Conservation (phyloP, 1,139 yeast species). For the Neolecta irregularis region DNA sequence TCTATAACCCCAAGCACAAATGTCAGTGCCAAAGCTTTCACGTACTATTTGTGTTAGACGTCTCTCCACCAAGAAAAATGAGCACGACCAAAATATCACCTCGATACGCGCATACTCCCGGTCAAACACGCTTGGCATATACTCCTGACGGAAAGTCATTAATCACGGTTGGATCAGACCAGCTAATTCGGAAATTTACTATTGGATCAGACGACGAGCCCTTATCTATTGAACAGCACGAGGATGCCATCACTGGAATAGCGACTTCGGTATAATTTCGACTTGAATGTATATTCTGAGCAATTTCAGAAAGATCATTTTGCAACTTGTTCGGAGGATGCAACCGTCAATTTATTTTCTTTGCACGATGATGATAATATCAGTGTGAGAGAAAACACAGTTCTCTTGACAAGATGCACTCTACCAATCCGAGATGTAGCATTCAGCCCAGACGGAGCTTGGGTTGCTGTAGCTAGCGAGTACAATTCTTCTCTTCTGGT, state of each 20-base stretch:
- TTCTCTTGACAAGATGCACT: slow-evolving; percentile 26
- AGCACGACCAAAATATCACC: slow-evolving; percentile 14
- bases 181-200: slow-evolving; percentile 24
- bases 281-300: not conserved
- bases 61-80: too few relatives aligned
- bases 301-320: slow-evolving; percentile 17
- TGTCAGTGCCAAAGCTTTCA: not conserved
- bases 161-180: slow-evolving; percentile 26
- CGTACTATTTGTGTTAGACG: too few relatives aligned
- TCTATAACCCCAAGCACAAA: too few relatives aligned
- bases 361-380: slow-evolving; percentile 19
- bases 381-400: slow-evolving; percentile 17
- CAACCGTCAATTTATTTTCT: slow-evolving; percentile 24
- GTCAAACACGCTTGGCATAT: slow-evolving; percentile 25
- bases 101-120: slow-evolving; percentile 25
- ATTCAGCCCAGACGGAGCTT: slow-evolving; percentile 55
- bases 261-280: slow-evolving; percentile 14
- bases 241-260: slow-evolving; percentile 19
- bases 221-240: slow-evolving; percentile 22
- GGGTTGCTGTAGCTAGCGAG: slow-evolving; percentile 63
- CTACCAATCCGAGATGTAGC: slow-evolving; percentile 51
- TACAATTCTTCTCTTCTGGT: slow-evolving; percentile 7
- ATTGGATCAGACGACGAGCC: slow-evolving; percentile 23
- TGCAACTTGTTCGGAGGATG: slow-evolving; percentile 26
- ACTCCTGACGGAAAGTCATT: slow-evolving; percentile 23